phyloP scores from a whole-genome alignment of 768 basidiomycete species.

The Lepiota subincarnata region DNA sequence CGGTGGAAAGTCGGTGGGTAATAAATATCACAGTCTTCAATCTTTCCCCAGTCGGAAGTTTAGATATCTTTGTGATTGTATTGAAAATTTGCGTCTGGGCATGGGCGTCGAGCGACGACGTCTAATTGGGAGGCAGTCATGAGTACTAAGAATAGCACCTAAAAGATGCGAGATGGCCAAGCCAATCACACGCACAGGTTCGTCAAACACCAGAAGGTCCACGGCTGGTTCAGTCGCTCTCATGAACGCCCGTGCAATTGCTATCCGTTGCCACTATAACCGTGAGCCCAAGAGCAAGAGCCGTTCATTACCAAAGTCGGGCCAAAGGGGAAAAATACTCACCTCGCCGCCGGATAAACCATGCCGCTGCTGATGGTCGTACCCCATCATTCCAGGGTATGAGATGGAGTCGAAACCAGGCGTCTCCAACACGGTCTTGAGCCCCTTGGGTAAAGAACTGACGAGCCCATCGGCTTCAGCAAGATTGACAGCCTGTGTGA shows the following conservation, averaged over 20 bases:
- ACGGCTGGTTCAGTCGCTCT: slow-evolving; percentile 69
- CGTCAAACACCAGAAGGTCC: slow-evolving; percentile 80
- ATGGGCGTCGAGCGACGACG: slow-evolving; percentile 74
- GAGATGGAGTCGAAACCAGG: slow-evolving; percentile 54
- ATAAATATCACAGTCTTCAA: slow-evolving; percentile 78
- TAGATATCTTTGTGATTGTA: slow-evolving; percentile 64
- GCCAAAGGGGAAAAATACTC: slow-evolving; percentile 20
- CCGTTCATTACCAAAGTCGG: not conserved
- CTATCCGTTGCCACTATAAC: slow-evolving; percentile 79
- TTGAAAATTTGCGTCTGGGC: slow-evolving; percentile 80
- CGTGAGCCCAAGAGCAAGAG: slow-evolving; percentile 8
- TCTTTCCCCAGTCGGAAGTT: slow-evolving; percentile 50
- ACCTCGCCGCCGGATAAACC: slow-evolving; percentile 86
- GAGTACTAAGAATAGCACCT: slow-evolving; percentile 2
- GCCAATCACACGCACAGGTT: slow-evolving; percentile 52
- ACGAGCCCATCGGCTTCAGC: slow-evolving; percentile 71
- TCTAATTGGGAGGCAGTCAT: slow-evolving; percentile 35
- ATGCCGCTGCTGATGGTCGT: slow-evolving; percentile 40
- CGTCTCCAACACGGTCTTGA: slow-evolving; percentile 69
- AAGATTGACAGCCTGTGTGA: slow-evolving; percentile 62
- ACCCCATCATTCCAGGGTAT: slow-evolving; percentile 35
- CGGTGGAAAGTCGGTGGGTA: slow-evolving; percentile 78
- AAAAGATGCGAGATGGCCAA: not conserved
- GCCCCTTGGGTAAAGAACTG: slow-evolving; percentile 61
- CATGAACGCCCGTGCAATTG: slow-evolving; percentile 86